A percentile compares a stretch with the other conserved stretches of the same genome.
Evolutionary conservation across 192 early-diverging fungal genomes (phyloP).

Genomic region (Podila horticola): DNA sequence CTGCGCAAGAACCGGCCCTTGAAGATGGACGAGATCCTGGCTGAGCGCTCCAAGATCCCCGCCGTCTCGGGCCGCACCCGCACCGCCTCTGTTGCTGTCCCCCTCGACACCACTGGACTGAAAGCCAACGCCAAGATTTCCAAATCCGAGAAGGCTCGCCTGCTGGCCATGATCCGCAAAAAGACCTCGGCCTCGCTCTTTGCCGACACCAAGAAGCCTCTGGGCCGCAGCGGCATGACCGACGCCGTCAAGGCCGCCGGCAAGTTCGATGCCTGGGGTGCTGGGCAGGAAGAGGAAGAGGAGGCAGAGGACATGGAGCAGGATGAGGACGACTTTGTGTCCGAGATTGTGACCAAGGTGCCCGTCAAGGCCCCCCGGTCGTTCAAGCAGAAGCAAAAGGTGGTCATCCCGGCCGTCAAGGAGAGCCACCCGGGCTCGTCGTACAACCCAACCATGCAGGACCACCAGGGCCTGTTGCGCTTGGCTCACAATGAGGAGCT

Average conservation of each 20-base stretch:
- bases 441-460: constrained; percentile 86
- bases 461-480: constrained; percentile 77
- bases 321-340: constrained; percentile 33
- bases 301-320: constrained; percentile 56
- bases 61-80: constrained; percentile 51
- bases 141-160: constrained; percentile 37
- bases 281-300: constrained; percentile 58
- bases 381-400: constrained; percentile 57
- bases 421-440: constrained; percentile 87
- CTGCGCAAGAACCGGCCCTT: constrained; percentile 66
- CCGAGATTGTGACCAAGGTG: constrained; percentile 43
- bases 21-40: constrained; percentile 87
- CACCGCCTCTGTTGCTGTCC: not conserved
- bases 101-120: not conserved
- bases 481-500: constrained; percentile 70
- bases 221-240: constrained; percentile 34
- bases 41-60: constrained; percentile 72
- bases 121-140: constrained; percentile 45
- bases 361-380: constrained; percentile 54
- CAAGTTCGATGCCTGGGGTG: constrained; percentile 75
- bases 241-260: constrained; percentile 53
- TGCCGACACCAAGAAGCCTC: constrained; percentile 19
- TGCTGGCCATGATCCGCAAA: constrained; percentile 36
- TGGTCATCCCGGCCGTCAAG: constrained; percentile 70
- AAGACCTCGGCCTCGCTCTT: constrained; percentile 38